Conservation (phyloP, 768 basidiomycete species). For the Guyanaporus albipodus region DNA sequence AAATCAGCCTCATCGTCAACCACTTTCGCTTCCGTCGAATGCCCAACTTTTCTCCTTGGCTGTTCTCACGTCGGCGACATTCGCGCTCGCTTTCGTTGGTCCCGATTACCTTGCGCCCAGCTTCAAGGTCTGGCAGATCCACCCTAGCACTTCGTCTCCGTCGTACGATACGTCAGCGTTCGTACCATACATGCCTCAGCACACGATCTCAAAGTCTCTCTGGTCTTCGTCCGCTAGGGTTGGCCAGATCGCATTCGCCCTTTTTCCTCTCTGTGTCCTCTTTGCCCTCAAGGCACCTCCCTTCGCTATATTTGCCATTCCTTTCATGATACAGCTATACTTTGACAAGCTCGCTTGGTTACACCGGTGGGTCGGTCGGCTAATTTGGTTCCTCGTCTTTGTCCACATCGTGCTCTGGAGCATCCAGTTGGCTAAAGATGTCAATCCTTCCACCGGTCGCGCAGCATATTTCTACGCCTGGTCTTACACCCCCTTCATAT, state of each 20-base stretch:
- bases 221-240: slow-evolving; percentile 69
- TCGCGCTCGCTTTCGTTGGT: slow-evolving; percentile 53
- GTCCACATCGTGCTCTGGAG: slow-evolving; percentile 68
- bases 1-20: slow-evolving; percentile 38
- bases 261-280: slow-evolving; percentile 66
- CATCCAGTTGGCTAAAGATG: slow-evolving; percentile 56
- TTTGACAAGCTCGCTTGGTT: slow-evolving; percentile 73
- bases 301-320: slow-evolving; percentile 65
- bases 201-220: slow-evolving; percentile 61
- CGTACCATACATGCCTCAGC: slow-evolving; percentile 42
- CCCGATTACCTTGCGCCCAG: slow-evolving; percentile 64
- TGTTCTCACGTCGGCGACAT: slow-evolving; percentile 40
- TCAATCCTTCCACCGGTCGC: slow-evolving; percentile 38
- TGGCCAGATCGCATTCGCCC: slow-evolving; percentile 68
- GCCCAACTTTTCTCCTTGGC: slow-evolving; percentile 52
- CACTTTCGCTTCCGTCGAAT: slow-evolving; percentile 55
- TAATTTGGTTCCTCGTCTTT: slow-evolving; percentile 61
- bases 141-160: slow-evolving; percentile 21
- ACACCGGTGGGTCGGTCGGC: slow-evolving; percentile 67
- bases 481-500: slow-evolving; percentile 58
- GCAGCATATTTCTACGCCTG: slow-evolving; percentile 50
- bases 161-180: slow-evolving; percentile 31
- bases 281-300: slow-evolving; percentile 70
- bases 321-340: slow-evolving; percentile 57
- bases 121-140: slow-evolving; percentile 43